Evolutionary conservation across 148 eudicot species (phyloP).

Genomic region (Fagopyrum tataricum): DNA sequence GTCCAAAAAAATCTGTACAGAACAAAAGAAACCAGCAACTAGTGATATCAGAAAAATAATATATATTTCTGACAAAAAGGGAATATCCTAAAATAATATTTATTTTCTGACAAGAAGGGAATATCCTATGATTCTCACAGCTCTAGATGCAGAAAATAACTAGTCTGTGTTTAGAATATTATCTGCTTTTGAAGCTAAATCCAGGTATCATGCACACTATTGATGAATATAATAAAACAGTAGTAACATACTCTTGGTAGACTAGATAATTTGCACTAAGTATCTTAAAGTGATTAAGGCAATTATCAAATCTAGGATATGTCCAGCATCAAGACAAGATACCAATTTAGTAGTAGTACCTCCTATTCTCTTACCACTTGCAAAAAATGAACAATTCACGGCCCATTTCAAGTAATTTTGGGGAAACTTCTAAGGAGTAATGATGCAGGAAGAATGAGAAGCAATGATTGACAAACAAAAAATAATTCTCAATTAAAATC

Average conservation of each 20-base stretch:
- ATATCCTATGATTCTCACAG: background rate
- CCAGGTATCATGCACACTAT: background rate
- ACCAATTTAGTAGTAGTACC: background rate
- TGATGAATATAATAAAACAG: background rate
- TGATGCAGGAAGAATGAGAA: background rate
- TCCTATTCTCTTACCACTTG: background rate
- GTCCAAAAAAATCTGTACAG: conserved; percentile 48
- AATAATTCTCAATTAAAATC: background rate
- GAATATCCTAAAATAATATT: background rate
- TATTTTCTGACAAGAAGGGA: background rate
- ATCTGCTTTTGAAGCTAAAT: background rate
- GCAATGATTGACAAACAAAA: background rate
- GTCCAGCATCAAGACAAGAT: background rate
- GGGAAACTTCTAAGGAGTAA: background rate
- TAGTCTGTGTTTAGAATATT: too few species aligned
- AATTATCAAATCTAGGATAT: background rate
- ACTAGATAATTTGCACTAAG: background rate
- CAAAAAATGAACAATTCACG: background rate
- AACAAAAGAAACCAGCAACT: background rate
- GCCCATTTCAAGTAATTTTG: background rate
- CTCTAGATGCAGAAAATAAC: background rate
- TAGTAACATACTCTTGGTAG: background rate
- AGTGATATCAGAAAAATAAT: background rate
- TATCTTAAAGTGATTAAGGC: background rate
- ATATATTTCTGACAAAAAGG: background rate